Evolutionary conservation across 2,329 filamentous ascomycete genomes (phyloP).

Genomic region (Scortechinia acanthostroma): DNA sequence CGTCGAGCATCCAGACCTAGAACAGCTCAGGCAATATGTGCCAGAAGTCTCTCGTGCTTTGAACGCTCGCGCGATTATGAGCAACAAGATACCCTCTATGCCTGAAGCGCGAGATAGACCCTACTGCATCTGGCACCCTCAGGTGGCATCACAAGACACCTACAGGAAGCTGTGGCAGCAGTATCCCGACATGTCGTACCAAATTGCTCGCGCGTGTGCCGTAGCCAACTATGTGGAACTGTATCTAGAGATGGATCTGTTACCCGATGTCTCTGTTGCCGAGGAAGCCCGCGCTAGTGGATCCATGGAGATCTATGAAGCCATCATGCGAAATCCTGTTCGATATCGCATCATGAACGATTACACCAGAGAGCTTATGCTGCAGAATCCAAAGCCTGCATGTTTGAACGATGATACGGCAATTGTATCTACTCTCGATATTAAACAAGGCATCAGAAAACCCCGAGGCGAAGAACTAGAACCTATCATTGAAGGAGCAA

Average conservation of each 20-base stretch:
- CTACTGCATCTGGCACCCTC: slow-evolving; percentile 33
- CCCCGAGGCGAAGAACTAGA: background rate
- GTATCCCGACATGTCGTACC: slow-evolving; percentile 23
- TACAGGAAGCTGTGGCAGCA: slow-evolving; percentile 17
- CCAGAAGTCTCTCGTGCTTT: slow-evolving; percentile 8
- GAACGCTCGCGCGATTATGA: slow-evolving; percentile 26
- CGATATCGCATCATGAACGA: slow-evolving; percentile 27
- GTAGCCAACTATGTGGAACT: slow-evolving; percentile 23
- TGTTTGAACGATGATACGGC: slow-evolving; percentile 24
- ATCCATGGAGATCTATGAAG: slow-evolving; percentile 15
- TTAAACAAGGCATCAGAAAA: slow-evolving; percentile 5
- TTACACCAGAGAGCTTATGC: slow-evolving; percentile 13
- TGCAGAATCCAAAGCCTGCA: background rate
- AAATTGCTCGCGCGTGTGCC: slow-evolving; percentile 28
- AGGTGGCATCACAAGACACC: slow-evolving; percentile 22
- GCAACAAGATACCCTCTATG: slow-evolving; percentile 18
- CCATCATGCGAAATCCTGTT: slow-evolving; percentile 14
- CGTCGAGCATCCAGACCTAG: background rate
- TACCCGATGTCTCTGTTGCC: slow-evolving; percentile 27
- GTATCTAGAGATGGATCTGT: slow-evolving; percentile 22
- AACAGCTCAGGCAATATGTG: background rate
- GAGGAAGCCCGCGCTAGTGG: slow-evolving; percentile 16
- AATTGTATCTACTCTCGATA: slow-evolving; percentile 14
- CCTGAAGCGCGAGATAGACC: slow-evolving; percentile 12
- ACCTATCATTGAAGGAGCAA: background rate